Percentiles rank a stretch among this genome's conserved stretches.
Conservation (phyloP, 805 yeast species). For the Ogataea zsoltii region DNA sequence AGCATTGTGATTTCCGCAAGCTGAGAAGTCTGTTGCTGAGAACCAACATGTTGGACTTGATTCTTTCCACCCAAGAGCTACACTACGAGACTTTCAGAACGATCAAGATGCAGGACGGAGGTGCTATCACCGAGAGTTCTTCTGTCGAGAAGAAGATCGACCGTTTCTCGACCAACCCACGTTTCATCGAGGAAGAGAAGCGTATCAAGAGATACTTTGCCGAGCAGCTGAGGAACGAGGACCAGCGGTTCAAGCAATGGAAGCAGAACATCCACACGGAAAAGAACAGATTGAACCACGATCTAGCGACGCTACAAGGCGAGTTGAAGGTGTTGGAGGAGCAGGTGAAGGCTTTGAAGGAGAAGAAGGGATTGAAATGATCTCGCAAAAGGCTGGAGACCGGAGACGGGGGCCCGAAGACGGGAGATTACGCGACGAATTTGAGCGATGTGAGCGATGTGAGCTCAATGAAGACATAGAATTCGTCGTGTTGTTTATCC, state of each 20-base stretch:
- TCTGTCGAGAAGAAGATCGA: conserved; percentile 36
- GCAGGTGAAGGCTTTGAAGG: conserved; percentile 63
- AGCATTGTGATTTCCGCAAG: conserved; percentile 82
- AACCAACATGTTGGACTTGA: conserved; percentile 80
- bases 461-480: too few species aligned
- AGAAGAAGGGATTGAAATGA: conserved; percentile 46
- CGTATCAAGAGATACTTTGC: conserved; percentile 91
- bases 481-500: background rate
- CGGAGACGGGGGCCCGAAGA: too few species aligned
- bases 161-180: conserved; percentile 67
- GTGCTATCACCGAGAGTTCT: conserved; percentile 18
- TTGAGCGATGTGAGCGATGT: too few species aligned
- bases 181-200: conserved; percentile 95
- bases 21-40: conserved; percentile 76
- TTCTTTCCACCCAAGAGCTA: conserved; percentile 74
- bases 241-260: conserved; percentile 98
- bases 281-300: conserved; percentile 90
- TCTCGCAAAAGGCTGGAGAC: too few species aligned
- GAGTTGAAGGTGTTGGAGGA: conserved; percentile 75
- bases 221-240: conserved; percentile 95
- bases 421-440: too few species aligned
- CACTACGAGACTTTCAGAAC: conserved; percentile 83
- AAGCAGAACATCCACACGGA: conserved; percentile 94
- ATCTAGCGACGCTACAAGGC: conserved; percentile 83
- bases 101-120: conserved; percentile 55